Base-by-base conservation (phyloP, 2,329 filamentous ascomycete species). In the Cadophora sp. region DNA sequence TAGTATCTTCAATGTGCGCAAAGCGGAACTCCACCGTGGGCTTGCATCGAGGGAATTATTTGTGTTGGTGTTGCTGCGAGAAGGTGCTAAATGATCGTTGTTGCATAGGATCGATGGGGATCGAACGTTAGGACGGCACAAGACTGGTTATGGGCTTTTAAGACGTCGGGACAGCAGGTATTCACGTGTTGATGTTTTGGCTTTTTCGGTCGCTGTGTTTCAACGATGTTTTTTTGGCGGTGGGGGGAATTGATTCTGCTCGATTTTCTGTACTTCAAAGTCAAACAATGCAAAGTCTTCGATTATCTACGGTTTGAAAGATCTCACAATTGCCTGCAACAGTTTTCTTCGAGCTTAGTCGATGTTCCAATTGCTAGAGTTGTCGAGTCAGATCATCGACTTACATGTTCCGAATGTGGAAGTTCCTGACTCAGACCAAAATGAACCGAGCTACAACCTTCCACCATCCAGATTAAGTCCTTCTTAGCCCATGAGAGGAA, bases 11-110 rank as follows among this genome's bases (percentile, higher is more conserved):
- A 58, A 16, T 58, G 55, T n/a, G 55, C 55, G 12, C 9, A 19
- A 12, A 3, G 4, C 5, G 55, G 55, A 16, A 37, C 55, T 12
- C 55, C 55, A 37, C 55, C 55, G 31, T 58, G 55, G 55, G 11
- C 29, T 12, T 58, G 55, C 19, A 58, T 58, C 19, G 55, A 58
- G 29, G 55, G 55, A 3, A 58, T 58, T 11, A 37, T 58, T 16
- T 58, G 55, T 58, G 55, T 58, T 22, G 55, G 55, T 37, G 55
- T 31, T n/a, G 55, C 55, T 22, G 55, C 55, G 6, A 31, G 55
- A 19, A 58, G 26, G 29, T 58, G 55, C 24, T 58, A 37, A 16
- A 34, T 34, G 27, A 22, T 19, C 1, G 14, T n/a, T n/a, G n/a
- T n/a, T n/a, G n/a, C n/a, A n/a, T n/a, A n/a, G n/a, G n/a, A n/a